Percentiles rank a stretch among this genome's conserved stretches.
Conservation (phyloP, 2,329 filamentous ascomycete genomes). For the Fusarium sp. region DNA sequence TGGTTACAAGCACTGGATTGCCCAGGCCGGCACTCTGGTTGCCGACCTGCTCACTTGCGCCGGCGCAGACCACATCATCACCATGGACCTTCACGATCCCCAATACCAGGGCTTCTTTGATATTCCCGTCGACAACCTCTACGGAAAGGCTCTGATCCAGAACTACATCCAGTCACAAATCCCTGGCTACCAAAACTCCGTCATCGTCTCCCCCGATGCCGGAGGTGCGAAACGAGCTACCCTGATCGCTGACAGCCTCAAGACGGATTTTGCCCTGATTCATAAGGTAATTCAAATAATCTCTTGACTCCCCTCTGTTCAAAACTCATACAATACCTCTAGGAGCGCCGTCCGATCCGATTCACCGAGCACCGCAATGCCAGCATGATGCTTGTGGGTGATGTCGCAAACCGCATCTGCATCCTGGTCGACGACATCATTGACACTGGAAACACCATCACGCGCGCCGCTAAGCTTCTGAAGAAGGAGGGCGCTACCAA, state of each 20-base stretch:
- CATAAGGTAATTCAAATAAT: slow-evolving; percentile 76
- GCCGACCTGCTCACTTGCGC: slow-evolving; percentile 95
- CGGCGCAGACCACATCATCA: slow-evolving; percentile 96
- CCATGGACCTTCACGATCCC: slow-evolving; percentile 95
- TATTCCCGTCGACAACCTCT: slow-evolving; percentile 97
- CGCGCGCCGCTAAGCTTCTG: slow-evolving; percentile 93
- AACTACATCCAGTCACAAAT: slow-evolving; percentile 84
- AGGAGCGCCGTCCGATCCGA: slow-evolving; percentile 90
- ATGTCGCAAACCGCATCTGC: slow-evolving; percentile 82
- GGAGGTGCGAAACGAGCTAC: slow-evolving; percentile 97
- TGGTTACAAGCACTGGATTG: slow-evolving; percentile 98
- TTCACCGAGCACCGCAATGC: slow-evolving; percentile 91
- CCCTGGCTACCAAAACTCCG: slow-evolving; percentile 84
- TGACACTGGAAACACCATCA: slow-evolving; percentile 97
- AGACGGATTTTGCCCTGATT: slow-evolving; percentile 96
- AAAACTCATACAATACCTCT: slow-evolving; percentile 47
- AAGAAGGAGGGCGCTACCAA: slow-evolving; percentile 94
- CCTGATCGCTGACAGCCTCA: slow-evolving; percentile 90
- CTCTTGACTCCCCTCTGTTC: slow-evolving; percentile 48
- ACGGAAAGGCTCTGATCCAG: slow-evolving; percentile 81
- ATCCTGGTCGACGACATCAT: slow-evolving; percentile 95
- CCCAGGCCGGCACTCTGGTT: slow-evolving; percentile 93
- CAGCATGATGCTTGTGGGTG: slow-evolving; percentile 94
- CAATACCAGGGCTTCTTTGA: slow-evolving; percentile 99
- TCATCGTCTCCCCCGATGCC: slow-evolving; percentile 96